These are phyloP conservation scores for Geotrichum cucujoidarum DNA, from an alignment of 1,139 yeast genomes.

Conservation along the genomic window DNA sequence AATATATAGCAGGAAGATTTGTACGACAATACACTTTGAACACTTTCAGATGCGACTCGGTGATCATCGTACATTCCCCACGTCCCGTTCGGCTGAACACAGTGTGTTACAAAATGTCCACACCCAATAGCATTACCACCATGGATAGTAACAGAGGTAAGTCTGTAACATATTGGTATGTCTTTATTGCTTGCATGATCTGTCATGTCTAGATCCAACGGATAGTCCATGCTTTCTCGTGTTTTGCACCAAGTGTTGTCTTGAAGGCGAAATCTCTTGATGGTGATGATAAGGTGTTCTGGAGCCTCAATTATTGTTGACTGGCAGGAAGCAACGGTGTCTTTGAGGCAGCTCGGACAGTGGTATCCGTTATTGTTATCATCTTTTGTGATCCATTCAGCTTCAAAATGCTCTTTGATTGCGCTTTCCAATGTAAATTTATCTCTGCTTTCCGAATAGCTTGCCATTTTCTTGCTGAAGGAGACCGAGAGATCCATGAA, in stretches of 20 bases:
- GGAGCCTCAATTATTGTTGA: conserved; percentile 75
- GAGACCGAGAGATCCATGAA: conserved; percentile 78
- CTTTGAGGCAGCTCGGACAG: conserved; percentile 76
- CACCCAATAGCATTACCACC: conserved; percentile 90
- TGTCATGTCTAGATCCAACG: conserved; percentile 67
- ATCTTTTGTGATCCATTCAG: conserved; percentile 66
- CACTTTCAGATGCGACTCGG: neutral
- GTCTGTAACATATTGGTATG: conserved; percentile 60
- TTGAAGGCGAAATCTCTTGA: conserved; percentile 65
- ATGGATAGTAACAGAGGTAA: conserved; percentile 80
- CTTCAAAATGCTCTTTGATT: conserved; percentile 70
- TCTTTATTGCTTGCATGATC: conserved; percentile 40
- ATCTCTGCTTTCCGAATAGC: conserved; percentile 20
- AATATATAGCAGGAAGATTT: neutral
- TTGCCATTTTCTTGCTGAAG: conserved; percentile 39
- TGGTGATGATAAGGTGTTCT: conserved; percentile 76
- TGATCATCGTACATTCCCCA: conserved; percentile 8
- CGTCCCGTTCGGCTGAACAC: conserved; percentile 70
- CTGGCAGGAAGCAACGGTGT: conserved; percentile 71
- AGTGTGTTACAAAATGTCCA: conserved; percentile 89
- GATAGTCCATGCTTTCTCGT: conserved; percentile 77
- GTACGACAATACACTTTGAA: neutral
- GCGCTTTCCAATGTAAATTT: conserved; percentile 66
- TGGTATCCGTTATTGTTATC: conserved; percentile 52
- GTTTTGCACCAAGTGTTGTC: conserved; percentile 45